phyloP scores from a whole-genome alignment of 441 rosid species.

The Aquilaria agallochum region DNA sequence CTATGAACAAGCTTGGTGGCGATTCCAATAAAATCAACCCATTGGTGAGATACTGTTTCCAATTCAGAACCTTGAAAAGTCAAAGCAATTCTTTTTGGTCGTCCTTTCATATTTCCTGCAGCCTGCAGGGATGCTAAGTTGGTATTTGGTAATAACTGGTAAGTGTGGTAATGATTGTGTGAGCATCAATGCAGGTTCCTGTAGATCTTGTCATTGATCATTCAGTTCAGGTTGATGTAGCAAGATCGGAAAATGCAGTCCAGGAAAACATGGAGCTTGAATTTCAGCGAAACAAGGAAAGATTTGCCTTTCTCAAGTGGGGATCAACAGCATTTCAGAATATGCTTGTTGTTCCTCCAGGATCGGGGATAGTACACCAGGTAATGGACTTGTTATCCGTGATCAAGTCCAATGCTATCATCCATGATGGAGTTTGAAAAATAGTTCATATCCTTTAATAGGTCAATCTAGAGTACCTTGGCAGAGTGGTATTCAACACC shows the following conservation, averaged over 20 bases:
- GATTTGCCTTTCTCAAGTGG: conserved; percentile 78
- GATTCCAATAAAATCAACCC: conserved; percentile 61
- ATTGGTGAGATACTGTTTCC: conserved; percentile 29
- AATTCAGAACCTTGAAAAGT: background rate
- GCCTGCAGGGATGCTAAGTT: background rate
- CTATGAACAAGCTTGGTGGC: conserved; percentile 66
- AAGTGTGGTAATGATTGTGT: background rate
- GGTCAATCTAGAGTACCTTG: conserved; percentile 69
- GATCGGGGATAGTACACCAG: conserved; percentile 82
- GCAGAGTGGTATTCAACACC: conserved; percentile 63
- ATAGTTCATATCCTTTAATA: conserved; percentile 15
- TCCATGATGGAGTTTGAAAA: background rate
- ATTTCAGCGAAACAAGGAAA: conserved; percentile 60
- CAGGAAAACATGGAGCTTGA: conserved; percentile 78
- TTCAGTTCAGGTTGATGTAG: conserved; percentile 76
- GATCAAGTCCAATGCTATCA: background rate
- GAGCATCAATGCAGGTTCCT: conserved; percentile 45
- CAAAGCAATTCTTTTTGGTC: background rate
- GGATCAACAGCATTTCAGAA: conserved; percentile 65
- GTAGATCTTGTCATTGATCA: conserved; percentile 82
- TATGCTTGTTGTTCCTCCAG: conserved; percentile 80
- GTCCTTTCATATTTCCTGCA: background rate
- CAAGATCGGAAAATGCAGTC: conserved; percentile 68
- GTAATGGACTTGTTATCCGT: conserved; percentile 22
- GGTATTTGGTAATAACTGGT: conserved; percentile 5